Percentiles rank a stretch among this genome's conserved stretches.
These are phyloP conservation scores for Moricandia moricandioides DNA, from an alignment of 345 rosid genomes.

Conservation along the genomic window DNA sequence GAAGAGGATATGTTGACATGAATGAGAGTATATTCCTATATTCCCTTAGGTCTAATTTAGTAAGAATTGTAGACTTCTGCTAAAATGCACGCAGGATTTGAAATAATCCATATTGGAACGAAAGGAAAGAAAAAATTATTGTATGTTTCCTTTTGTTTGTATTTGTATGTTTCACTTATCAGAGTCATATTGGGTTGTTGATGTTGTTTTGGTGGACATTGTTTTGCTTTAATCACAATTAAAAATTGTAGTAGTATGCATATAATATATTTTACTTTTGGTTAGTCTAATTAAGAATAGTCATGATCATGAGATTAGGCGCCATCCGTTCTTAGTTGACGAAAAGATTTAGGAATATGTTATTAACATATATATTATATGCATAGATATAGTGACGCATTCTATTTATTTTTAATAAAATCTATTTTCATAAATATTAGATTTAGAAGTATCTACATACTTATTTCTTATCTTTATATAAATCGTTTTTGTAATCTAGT, in stretches of 20 bases:
- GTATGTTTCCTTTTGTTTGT: constrained; percentile 11
- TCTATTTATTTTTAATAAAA: background rate
- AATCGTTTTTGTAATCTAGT: background rate
- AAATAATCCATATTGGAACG: too few relatives aligned
- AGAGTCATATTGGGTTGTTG: constrained; percentile 33
- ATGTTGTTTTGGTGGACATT: constrained; percentile 34
- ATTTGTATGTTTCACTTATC: constrained; percentile 30
- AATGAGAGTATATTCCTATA: constrained; percentile 21
- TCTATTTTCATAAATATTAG: too few relatives aligned
- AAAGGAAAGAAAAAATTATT: background rate
- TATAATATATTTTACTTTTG: constrained; percentile 1
- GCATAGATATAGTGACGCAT: background rate
- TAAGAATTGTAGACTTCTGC: constrained; percentile 16
- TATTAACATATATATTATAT: too few relatives aligned
- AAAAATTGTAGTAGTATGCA: background rate
- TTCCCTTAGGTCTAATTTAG: constrained; percentile 6
- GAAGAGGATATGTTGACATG: background rate
- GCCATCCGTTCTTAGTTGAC: background rate
- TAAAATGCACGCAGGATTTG: background rate
- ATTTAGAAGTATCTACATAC: background rate
- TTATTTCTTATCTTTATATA: background rate
- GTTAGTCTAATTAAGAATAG: background rate
- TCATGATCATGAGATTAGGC: background rate
- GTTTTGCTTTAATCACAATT: constrained; percentile 7
- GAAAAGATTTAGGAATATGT: background rate